These are phyloP conservation scores for Psilocybe azurescens DNA, from an alignment of 768 basidiomycete genomes.

Conservation along the genomic window DNA sequence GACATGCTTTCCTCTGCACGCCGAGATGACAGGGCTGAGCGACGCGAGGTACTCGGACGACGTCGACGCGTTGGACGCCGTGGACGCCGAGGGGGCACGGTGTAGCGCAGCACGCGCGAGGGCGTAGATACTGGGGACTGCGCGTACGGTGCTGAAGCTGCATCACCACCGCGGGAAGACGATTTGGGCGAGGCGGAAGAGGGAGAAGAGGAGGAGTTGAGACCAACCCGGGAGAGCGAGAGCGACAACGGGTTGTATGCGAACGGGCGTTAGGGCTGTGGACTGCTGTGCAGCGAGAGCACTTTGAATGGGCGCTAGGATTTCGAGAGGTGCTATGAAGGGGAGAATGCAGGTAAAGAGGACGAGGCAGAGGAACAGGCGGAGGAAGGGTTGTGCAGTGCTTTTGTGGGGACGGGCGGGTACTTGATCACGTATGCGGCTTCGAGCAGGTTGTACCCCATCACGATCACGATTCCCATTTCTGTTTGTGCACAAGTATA, in stretches of 20 bases:
- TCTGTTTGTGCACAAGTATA: conserved; percentile 35
- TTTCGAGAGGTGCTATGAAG: conserved; percentile 27
- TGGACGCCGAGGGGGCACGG: conserved; percentile 34
- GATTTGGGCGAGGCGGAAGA: not conserved
- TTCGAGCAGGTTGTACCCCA: conserved; percentile 47
- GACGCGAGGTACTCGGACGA: conserved; percentile 37
- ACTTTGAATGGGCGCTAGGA: conserved; percentile 39
- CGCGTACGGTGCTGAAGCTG: conserved; percentile 28
- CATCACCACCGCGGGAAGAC: not conserved
- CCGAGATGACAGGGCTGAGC: conserved; percentile 47
- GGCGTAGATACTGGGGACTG: conserved; percentile 48
- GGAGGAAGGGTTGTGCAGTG: conserved; percentile 31
- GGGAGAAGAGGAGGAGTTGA: too few relatives aligned
- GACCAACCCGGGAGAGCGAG: not conserved
- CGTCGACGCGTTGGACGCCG: conserved; percentile 31
- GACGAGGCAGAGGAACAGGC: conserved; percentile 33
- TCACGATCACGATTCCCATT: conserved; percentile 28
- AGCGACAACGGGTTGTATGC: conserved; percentile 24
- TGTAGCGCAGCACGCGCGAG: conserved; percentile 42
- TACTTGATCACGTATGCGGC: conserved; percentile 46
- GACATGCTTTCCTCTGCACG: conserved; percentile 46
- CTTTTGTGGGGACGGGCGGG: conserved; percentile 43
- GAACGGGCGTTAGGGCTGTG: conserved; percentile 49
- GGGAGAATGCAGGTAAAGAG: conserved; percentile 24
- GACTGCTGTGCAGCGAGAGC: conserved; percentile 47